Evolutionary conservation across 352 stramenopile species (phyloP), one percentile per base, ranked within the genome.

Genomic region (Blastocystis sp.): DNA sequence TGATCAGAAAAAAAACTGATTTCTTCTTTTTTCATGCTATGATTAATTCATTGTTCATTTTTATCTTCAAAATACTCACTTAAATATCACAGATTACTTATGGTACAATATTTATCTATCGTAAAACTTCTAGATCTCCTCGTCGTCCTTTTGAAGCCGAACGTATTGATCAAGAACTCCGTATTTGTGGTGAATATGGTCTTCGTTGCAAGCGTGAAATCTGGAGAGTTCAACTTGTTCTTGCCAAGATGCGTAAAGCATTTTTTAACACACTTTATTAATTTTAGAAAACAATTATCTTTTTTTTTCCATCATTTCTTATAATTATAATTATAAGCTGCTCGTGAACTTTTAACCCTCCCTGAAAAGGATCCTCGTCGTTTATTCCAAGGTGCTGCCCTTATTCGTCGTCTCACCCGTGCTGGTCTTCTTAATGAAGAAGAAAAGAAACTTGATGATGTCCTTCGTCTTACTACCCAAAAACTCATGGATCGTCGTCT

Each of bases 141-240:
- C 31, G 47, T 57, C 44, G 44, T 24, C 44, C 44, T 2, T 48
- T 36, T 21, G 41, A 48, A 21, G 24, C 24, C 18, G 41, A 48
- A 28, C 41, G 41, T 48, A n/a, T 55, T 30, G 44, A 55, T 16
- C 44, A 55, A 33, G 44, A 55, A 33, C 44, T 55, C 30, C 44
- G 44, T 30, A 55, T 55, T 55, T 55, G 44, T n/a, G 44, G 44
- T 42, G 44, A 55, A 33, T 55, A 36, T 24, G 44, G 44, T 48
- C 41, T 48, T 28, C 41, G 41, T n/a, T 97, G 89, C 83, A 98
- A 97, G 83, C 85, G 88, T 68, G 90, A 97, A 74, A 96, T 98
- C 74, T 98, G 91, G 91, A 86, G 91, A 65, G 87, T 95, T 44
- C 91, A 98, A 76, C 94, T 92, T 68, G 83, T 89, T 55, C 77